A percentile compares a stretch with the other conserved stretches of the same genome.
Evolutionary conservation across 495 filamentous ascomycete genomes (phyloP).

Genomic region (Penicillium paradoxum): DNA sequence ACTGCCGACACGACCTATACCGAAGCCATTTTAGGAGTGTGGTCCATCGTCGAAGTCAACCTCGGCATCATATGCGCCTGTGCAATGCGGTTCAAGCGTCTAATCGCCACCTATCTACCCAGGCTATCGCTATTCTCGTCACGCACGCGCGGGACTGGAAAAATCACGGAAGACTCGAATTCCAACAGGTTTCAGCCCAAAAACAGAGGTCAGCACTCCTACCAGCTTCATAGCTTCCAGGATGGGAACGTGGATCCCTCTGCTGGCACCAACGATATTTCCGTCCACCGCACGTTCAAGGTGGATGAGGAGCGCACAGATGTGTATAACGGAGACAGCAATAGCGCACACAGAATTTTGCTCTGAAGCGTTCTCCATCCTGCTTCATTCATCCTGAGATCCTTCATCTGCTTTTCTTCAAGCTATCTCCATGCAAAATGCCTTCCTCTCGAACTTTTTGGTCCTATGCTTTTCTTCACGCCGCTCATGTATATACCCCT

Average conservation of each 20-base stretch:
- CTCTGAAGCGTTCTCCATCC: neutral
- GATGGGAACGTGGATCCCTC: neutral
- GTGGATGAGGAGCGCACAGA: slow-evolving; percentile 9
- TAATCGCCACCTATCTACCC: slow-evolving; percentile 30
- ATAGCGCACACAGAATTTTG: slow-evolving; percentile 2
- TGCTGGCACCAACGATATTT: slow-evolving; percentile 4
- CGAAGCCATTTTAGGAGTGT: slow-evolving; percentile 44
- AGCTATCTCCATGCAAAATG: too few relatives aligned
- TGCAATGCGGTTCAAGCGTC: slow-evolving; percentile 72
- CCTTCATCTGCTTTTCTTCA: too few relatives aligned
- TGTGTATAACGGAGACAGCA: slow-evolving; percentile 1
- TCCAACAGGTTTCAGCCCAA: slow-evolving; percentile 5
- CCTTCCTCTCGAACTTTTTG: too few relatives aligned
- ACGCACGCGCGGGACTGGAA: neutral
- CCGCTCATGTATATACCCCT: too few relatives aligned
- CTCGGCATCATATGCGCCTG: slow-evolving; percentile 76
- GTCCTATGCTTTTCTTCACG: too few relatives aligned
- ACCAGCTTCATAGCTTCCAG: slow-evolving; percentile 17
- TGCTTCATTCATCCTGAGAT: neutral
- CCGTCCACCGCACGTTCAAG: slow-evolving; percentile 8
- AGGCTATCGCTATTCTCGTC: slow-evolving; percentile 14
- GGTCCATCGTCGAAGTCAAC: slow-evolving; percentile 81
- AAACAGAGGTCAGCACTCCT: slow-evolving; percentile 6
- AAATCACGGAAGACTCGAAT: neutral
- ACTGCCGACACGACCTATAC: slow-evolving; percentile 15